Conservation (phyloP, 2,329 filamentous ascomycete species). For the Fusarium phyllophilum region DNA sequence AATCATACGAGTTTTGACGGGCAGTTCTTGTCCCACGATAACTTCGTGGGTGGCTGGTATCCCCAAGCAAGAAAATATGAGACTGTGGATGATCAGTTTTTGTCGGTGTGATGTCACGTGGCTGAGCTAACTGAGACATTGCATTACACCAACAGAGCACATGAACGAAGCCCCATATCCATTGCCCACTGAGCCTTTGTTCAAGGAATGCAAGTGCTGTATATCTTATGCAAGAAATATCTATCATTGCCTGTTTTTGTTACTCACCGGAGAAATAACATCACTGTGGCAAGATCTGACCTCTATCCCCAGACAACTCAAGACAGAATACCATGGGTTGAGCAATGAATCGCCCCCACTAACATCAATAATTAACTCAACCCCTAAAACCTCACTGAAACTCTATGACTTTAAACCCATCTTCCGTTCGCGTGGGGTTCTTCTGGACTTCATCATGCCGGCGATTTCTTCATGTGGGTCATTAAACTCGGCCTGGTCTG, state of each 20-base stretch:
- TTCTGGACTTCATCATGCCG: slow-evolving; percentile 15
- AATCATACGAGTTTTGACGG: slow-evolving; percentile 36
- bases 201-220: neutral
- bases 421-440: slow-evolving; percentile 16
- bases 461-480: slow-evolving; percentile 27
- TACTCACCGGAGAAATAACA: neutral
- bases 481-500: slow-evolving; percentile 40
- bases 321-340: neutral
- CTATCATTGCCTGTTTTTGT: neutral
- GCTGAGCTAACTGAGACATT: slow-evolving; percentile 27
- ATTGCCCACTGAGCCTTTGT: neutral
- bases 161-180: neutral
- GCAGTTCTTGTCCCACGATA: slow-evolving; percentile 17
- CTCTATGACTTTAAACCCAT: neutral
- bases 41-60: slow-evolving; percentile 33
- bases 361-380: neutral
- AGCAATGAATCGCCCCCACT: neutral
- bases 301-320: neutral
- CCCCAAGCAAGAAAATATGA: slow-evolving; percentile 9
- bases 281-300: slow-evolving; percentile 15
- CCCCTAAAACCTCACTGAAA: neutral
- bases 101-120: slow-evolving; percentile 46
- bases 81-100: slow-evolving; percentile 29
- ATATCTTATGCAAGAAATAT: slow-evolving; percentile 9
- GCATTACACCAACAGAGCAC: neutral